Base-by-base conservation (phyloP, 345 rosid species). In the Salix brachista region DNA sequence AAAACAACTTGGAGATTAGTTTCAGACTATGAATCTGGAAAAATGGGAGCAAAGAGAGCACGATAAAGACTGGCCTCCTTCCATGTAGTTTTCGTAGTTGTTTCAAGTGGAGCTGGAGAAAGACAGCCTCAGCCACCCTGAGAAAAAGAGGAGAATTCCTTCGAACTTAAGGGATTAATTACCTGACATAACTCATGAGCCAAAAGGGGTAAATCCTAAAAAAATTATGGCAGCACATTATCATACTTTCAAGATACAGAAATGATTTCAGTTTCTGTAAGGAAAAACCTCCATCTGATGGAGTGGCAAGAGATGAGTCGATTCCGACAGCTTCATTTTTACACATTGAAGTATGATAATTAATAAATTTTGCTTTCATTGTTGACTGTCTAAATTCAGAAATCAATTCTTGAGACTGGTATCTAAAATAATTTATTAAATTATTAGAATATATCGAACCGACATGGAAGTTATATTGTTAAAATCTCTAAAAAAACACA, bases 91-190 rank as follows among this genome's bases (percentile, higher is more conserved):
- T 75, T 92, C 93, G 48, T 79, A 83, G 91, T 89, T 69, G 97
- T 89, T 94, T 86, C 83, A 76, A 89, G 98, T 91, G 97, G 97
- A 86, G 85, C n/a, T 19, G 81, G 92, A 91, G 81, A 84, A 65
- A 67, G 97, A 91, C 91, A 81, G 81, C 42, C 74, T 87, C 77
- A 69, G 75, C 34, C 75, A 61, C 79, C 72, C 18, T 9, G 34
- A 50, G 42, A 67, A 71, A 75, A 79, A 56, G 0, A 16, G 30
- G 2, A 7, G 23, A 60, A 42, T 84, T 80, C 56, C 90, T 79
- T 83, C 16, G 36, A 80, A 73, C 42, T 17, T 8, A 85, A 87
- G 90, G 75, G 67, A 87, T 76, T 17, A 48, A 17, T 50, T 50
- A 50, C 54, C 2, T 50, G 54, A 0, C 54, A 50, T 50, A 21